Evolutionary conservation across 2,329 filamentous ascomycete species (phyloP), one percentile per base, ranked within the genome.

Genomic region (Colletotrichum simmondsii): DNA sequence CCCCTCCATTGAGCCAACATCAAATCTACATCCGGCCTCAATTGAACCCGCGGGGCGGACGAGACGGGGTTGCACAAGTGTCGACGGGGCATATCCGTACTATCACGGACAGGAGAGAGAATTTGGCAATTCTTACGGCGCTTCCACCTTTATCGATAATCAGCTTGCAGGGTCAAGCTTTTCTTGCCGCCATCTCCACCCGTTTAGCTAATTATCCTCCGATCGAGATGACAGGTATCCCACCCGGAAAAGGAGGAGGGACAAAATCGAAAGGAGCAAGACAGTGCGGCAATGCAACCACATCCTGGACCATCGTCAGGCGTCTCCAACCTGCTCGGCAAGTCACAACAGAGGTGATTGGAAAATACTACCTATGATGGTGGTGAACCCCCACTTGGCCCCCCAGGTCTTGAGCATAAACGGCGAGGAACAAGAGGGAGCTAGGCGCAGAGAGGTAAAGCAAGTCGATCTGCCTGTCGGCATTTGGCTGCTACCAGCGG

Each of bases 401-500:
- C 56, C 64, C 49, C 30, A 56, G 52, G 37, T 72, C 46, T 62
- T 56, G 65, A 69, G 54, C 59, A 56, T 63, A 42, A 56, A 42
- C 32, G 46, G 14, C 16, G 46, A 71, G 54, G 42, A 66, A 12
- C 28, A 37, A 71, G 66, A 65, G 11, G 59, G 54, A 68, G 61
- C 73, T 76, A 75, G 58, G 68, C 73, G 56, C 49, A 68, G 73
- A 75, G 68, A 65, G 76, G 75, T 66, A 77, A 75, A 75, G 77
- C 68, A 74, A 54, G 75, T 60, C 68, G 76, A 77, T 78, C 76
- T 63, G 56, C 49, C 58, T 68, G 63, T 72, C 74, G 74, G 75
- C 75, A 75, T 70, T 75, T 75, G 75, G 53, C 64, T 70, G 66
- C 62, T 65, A 62, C 74, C 64, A 66, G 64, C 59, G 68, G 42